A percentile compares a stretch with the other conserved stretches of the same genome.
Evolutionary conservation across 164 flowering plant species (phyloP).

Genomic region (Stephania cephalantha): DNA sequence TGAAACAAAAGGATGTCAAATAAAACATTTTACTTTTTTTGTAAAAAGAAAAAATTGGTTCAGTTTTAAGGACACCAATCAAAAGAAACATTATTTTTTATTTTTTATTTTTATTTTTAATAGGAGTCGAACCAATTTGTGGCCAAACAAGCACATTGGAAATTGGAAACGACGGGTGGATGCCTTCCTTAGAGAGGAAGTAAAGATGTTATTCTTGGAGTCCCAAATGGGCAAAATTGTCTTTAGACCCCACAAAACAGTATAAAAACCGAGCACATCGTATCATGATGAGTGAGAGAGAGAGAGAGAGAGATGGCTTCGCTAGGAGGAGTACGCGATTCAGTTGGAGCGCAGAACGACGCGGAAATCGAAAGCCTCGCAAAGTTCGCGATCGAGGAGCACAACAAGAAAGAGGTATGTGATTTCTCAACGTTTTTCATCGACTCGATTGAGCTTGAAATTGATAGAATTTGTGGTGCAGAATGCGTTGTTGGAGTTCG

Average conservation of each 20-base stretch:
- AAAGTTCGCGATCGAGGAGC: conserved; percentile 57
- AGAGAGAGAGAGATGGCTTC: conserved; percentile 3
- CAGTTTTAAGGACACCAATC: too few relatives aligned
- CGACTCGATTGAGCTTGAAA: neutral
- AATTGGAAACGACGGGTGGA: too few relatives aligned
- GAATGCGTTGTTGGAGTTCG: conserved; percentile 63
- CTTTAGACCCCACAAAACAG: neutral
- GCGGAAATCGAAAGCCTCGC: conserved; percentile 38
- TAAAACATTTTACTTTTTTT: too few relatives aligned
- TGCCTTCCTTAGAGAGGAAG: neutral
- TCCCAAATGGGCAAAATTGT: neutral
- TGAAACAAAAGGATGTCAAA: too few relatives aligned
- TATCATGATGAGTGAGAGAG: neutral
- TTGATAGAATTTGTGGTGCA: conserved; percentile 13
- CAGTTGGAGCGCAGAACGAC: conserved; percentile 28
- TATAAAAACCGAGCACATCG: neutral
- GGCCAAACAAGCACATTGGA: too few relatives aligned
- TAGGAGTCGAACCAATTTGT: too few relatives aligned
- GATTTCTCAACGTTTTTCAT: neutral
- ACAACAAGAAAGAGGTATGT: conserved; percentile 57
- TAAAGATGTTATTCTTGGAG: neutral
- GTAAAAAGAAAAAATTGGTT: too few relatives aligned
- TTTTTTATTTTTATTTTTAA: too few relatives aligned
- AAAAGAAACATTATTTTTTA: too few relatives aligned
- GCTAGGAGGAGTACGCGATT: conserved; percentile 27